Evolutionary conservation across 2,329 filamentous ascomycete species (phyloP).

Genomic region (Curvularia hawaiiensis): DNA sequence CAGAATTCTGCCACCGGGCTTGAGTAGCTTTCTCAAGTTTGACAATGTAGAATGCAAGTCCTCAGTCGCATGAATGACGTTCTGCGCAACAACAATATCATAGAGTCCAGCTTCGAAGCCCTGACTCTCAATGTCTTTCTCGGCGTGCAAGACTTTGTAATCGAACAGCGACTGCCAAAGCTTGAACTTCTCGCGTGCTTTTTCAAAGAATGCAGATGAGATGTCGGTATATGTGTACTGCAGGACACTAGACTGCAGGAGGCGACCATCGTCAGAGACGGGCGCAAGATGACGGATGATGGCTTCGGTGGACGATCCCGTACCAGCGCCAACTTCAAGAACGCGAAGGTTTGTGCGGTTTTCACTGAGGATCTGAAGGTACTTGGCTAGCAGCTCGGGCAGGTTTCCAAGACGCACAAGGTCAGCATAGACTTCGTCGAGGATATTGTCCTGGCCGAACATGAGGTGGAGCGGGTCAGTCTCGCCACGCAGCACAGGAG

Average conservation of each 20-base stretch:
- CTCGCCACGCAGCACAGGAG: background rate
- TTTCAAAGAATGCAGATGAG: slow-evolving; percentile 11
- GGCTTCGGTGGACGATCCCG: background rate
- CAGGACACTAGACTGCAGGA: background rate
- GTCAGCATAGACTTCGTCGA: slow-evolving; percentile 2
- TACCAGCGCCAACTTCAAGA: background rate
- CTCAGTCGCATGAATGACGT: slow-evolving; percentile 2
- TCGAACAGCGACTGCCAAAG: slow-evolving; percentile 14
- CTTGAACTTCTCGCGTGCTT: slow-evolving; percentile 13
- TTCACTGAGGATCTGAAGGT: background rate
- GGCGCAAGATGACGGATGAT: background rate
- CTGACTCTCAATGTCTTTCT: slow-evolving; percentile 24
- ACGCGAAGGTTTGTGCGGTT: background rate
- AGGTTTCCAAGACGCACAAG: slow-evolving; percentile 2
- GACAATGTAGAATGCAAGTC: background rate
- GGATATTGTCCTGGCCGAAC: slow-evolving; percentile 1
- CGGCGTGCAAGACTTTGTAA: slow-evolving; percentile 25
- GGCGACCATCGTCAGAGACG: background rate
- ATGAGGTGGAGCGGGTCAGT: slow-evolving; percentile 3
- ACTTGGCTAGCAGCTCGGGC: background rate
- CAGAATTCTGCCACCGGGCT: background rate
- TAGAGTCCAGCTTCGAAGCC: background rate
- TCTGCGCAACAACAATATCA: background rate
- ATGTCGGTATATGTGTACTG: slow-evolving; percentile 20
- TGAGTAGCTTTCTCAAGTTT: slow-evolving; percentile 1